Base-by-base conservation (phyloP, 2,329 filamentous ascomycete species). In the Xylaria sp. region DNA sequence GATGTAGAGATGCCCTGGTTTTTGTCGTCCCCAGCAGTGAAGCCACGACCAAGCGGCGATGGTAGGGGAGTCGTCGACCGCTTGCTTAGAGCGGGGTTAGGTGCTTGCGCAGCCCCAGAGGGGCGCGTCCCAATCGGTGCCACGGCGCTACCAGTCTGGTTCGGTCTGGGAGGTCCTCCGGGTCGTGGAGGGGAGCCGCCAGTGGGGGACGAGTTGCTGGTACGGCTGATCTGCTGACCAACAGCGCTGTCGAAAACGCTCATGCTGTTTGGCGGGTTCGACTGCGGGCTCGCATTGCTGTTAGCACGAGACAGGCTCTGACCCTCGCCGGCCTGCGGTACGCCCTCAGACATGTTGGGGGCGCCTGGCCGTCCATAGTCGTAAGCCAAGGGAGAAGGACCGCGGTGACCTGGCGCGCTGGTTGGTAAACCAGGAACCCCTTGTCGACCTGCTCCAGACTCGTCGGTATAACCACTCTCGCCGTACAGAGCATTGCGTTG, bases 401-500 rank as follows among this genome's bases (percentile, higher is more conserved):
- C 90, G 56, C 89, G 89, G 50, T 86, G 80, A 61, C 83, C 86
- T 39, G 82, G 80, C 43, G 84, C 79, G 26, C 83, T 84, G 52
- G 84, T 82, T 39, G 83, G 82, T 46, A 85, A 80, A 26, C 85
- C 83, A 62, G 91, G 87, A 66, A 85, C 85, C 54, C 86, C 85
- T 24, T 85, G 75, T 57, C 88, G 85, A 34, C 84, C 76, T 18
- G 78, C 77, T 59, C 83, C 82, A 24, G 82, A 81, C 68, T 92
- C 90, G 57, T 92, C 88, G 45, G 86, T 88, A 47, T 82, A 72
- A 9, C 47, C 40, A 21, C 80, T 80, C 69, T 90, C 91, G 71
- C 92, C 91, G 74, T 97, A 99, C 63, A 99, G 78, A 62, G 93
- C 92, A 74, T 89, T 92, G 75, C 95, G 92, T 77, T 97, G 94